Percentiles rank a stretch among this genome's conserved stretches.
Evolutionary conservation across 108 stramenopile species (phyloP).

Genomic region (Cyclostephanos tholiformis): DNA sequence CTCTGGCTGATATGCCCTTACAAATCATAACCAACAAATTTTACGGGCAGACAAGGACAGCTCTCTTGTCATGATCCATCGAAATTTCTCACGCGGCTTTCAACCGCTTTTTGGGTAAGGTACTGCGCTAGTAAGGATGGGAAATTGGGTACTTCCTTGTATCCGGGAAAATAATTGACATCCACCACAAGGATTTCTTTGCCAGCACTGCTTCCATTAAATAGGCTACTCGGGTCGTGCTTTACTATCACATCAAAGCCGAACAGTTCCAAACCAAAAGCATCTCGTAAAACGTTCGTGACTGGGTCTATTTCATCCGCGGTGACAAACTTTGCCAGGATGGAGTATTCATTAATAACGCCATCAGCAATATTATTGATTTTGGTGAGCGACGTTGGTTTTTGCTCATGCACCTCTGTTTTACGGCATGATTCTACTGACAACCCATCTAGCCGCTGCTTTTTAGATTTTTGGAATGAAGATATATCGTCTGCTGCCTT

Average conservation of each 20-base stretch:
- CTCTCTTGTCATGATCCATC: conserved; percentile 11
- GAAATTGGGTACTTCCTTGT: conserved; percentile 87
- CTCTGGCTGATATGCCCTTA: too few relatives aligned
- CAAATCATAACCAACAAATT: too few relatives aligned
- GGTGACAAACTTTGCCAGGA: conserved; percentile 51
- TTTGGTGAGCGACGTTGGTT: too few relatives aligned
- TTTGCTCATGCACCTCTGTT: neutral
- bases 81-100: conserved; percentile 36
- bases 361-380: neutral
- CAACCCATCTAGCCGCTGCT: conserved; percentile 9
- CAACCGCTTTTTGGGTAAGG: conserved; percentile 69
- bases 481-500: neutral
- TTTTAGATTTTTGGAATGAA: conserved; percentile 10
- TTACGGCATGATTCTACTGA: neutral
- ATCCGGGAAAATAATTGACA: conserved; percentile 91
- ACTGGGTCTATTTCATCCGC: conserved; percentile 75
- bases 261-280: conserved; percentile 84
- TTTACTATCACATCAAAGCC: conserved; percentile 85
- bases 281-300: conserved; percentile 63
- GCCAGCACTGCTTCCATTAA: conserved; percentile 28
- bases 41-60: too few relatives aligned
- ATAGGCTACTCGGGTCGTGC: conserved; percentile 13
- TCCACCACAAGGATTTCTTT: conserved; percentile 70
- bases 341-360: neutral
- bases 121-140: conserved; percentile 79